Base-by-base conservation (phyloP, 108 stramenopile genomes). In the Mayamaea pseudoterrestris region DNA sequence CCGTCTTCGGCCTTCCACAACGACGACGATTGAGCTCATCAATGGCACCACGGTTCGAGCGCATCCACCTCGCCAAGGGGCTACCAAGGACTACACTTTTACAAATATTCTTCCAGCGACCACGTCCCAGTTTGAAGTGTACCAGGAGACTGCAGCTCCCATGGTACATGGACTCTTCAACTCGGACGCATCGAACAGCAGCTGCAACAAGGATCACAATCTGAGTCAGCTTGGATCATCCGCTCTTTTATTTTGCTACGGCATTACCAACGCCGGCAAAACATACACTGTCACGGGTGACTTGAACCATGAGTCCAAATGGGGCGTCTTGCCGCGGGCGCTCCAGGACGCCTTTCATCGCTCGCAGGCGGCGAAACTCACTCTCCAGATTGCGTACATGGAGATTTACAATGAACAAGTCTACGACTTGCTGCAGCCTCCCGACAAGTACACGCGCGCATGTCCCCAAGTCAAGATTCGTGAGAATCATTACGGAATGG, bases 351-450 rank as follows among this genome's bases (percentile, higher is more conserved):
- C 91, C 9, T 71, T 95, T 29, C 53, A 65, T 22, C 55, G 69
- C 9, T 44, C 79, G 41, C 50, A 63, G 7, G 23, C 27, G 0
- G 22, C 50, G 28, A 67, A 71, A 29, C 34, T 47, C 71, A 54
- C 80, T 44, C 37, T 91, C 13, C 63, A 61, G 53, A 61, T 96
- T 60, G 86, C 86, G 52, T 96, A 81, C 66, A 66, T 98, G 27
- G 96, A 99, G 59, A 89, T 99, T 30, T 97, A 99, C 80, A 98
- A 97, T 57, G 98, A 99, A 56, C 72, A 95, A 27, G 62, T 97
- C 9, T 94, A 68, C 45, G 96, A 97, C 55, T 66, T 99, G 16
- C 70, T 96, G 23, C 82, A 86, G 22, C 48, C 42, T 48, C 26
- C 18, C 26, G 35, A 35, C 39, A 39, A 45, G 21, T 41, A 62